Conservation (phyloP, 2,329 filamentous ascomycete species). For the Claviceps sorghi region DNA sequence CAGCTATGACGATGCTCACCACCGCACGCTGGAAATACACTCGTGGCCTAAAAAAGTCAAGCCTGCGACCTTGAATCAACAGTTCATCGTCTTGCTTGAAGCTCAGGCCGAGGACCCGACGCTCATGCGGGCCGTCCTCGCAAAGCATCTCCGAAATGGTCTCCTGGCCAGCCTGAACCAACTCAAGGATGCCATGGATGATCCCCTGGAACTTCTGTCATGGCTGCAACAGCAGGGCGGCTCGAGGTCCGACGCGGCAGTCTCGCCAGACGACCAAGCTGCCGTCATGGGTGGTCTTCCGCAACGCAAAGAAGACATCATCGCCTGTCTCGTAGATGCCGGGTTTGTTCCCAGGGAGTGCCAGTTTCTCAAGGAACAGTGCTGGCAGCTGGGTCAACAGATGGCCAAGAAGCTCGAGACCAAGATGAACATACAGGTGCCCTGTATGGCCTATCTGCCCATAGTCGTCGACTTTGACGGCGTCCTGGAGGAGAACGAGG, state of each 20-base stretch:
- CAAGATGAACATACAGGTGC: conserved; percentile 46
- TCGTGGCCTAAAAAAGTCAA: conserved; percentile 19
- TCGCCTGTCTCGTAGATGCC: conserved; percentile 39
- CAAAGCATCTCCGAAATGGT: conserved; percentile 31
- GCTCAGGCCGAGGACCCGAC: conserved; percentile 35
- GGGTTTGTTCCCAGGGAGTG: conserved; percentile 42
- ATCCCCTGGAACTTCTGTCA: conserved; percentile 33
- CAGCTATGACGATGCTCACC: conserved; percentile 28
- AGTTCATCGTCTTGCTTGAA: conserved; percentile 54
- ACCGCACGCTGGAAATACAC: conserved; percentile 53
- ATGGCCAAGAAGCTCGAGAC: conserved; percentile 39
- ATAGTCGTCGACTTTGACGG: conserved; percentile 56
- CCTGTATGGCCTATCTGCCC: conserved; percentile 44
- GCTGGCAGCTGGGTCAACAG: conserved; percentile 30
- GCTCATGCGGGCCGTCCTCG: conserved; percentile 33
- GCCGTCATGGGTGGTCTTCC: conserved; percentile 38
- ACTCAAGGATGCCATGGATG: conserved; percentile 34
- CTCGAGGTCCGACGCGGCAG: conserved; percentile 20
- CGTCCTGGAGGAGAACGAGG: conserved; percentile 46
- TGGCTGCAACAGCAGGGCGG: conserved; percentile 35
- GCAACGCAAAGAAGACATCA: conserved; percentile 30
- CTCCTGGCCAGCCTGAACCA: conserved; percentile 37
- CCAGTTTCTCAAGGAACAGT: conserved; percentile 32
- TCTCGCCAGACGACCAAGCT: conserved; percentile 24
- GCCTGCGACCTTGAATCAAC: conserved; percentile 46